phyloP scores from a whole-genome alignment of 1,139 yeast genomes.

The Diutina mesorugosa region DNA sequence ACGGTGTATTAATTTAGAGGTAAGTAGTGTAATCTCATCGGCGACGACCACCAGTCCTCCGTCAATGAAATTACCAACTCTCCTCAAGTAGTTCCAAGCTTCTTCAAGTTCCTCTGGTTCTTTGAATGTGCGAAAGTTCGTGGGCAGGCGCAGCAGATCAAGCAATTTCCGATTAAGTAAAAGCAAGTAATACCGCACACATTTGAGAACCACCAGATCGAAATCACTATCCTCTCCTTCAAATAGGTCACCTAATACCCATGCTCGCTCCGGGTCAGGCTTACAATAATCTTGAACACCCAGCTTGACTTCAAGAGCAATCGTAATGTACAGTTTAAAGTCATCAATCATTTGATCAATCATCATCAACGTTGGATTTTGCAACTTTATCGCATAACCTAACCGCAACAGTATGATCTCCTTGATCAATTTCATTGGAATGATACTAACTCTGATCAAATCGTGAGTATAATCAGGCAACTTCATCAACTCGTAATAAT shows the following conservation, averaged over 20 bases:
- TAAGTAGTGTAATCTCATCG: conserved; percentile 53
- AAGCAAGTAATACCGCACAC: conserved; percentile 61
- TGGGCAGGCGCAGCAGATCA: conserved; percentile 56
- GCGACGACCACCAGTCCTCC: conserved; percentile 85
- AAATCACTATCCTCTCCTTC: conserved; percentile 45
- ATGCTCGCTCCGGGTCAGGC: conserved; percentile 49
- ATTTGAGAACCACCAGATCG: conserved; percentile 60
- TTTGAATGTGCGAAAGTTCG: conserved; percentile 69
- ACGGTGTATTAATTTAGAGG: conserved; percentile 56
- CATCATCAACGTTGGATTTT: conserved; percentile 89
- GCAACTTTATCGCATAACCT: conserved; percentile 64
- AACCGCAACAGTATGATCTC: conserved; percentile 71
- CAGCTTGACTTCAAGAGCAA: conserved; percentile 67
- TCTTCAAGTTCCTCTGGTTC: conserved; percentile 84
- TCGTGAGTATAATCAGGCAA: conserved; percentile 66
- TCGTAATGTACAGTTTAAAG: conserved; percentile 60
- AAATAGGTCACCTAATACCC: conserved; percentile 61
- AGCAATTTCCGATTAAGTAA: conserved; percentile 64
- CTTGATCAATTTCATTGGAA: conserved; percentile 72
- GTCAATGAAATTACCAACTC: conserved; percentile 59
- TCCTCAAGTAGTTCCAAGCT: conserved; percentile 64
- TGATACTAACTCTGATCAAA: conserved; percentile 52
- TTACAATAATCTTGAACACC: conserved; percentile 53
- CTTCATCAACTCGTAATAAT: conserved; percentile 53
- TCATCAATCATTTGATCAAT: conserved; percentile 91